These are phyloP conservation scores for Petunia secreta DNA, from an alignment of 257 asterid species.

Conservation along the genomic window DNA sequence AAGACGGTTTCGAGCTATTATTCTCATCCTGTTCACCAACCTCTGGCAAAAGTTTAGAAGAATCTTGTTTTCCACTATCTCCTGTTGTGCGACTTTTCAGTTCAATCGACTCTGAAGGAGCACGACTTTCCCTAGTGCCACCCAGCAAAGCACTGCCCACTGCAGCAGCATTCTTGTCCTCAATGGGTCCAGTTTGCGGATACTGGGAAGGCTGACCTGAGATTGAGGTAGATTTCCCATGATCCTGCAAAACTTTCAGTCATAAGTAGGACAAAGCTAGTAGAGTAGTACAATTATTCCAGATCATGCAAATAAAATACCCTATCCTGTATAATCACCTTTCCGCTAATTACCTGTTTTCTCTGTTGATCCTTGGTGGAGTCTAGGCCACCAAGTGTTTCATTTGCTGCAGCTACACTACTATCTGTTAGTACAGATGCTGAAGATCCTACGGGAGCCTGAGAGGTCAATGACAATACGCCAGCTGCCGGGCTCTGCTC, in stretches of 20 bases:
- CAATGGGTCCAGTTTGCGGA: slow-evolving; percentile 36
- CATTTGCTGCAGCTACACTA: slow-evolving; percentile 36
- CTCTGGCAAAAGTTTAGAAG: slow-evolving; percentile 33
- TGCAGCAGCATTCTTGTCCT: slow-evolving; percentile 32
- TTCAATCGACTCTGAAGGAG: slow-evolving; percentile 35
- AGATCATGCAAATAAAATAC: slow-evolving; percentile 43
- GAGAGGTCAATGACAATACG: slow-evolving; percentile 35
- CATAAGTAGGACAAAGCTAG: slow-evolving; percentile 23
- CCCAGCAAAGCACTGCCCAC: slow-evolving; percentile 38
- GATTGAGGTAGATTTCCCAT: slow-evolving; percentile 34
- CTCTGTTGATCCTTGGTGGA: slow-evolving; percentile 40
- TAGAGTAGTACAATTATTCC: slow-evolving; percentile 19
- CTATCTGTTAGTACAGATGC: slow-evolving; percentile 32
- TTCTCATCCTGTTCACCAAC: slow-evolving; percentile 28
- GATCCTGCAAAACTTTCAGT: slow-evolving; percentile 49
- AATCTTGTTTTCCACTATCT: slow-evolving; percentile 27
- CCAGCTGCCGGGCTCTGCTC: slow-evolving; percentile 34
- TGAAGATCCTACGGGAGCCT: slow-evolving; percentile 34
- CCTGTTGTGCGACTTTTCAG: slow-evolving; percentile 22
- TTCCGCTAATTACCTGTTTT: slow-evolving; percentile 34
- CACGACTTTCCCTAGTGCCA: slow-evolving; percentile 34
- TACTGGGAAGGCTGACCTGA: slow-evolving; percentile 48
- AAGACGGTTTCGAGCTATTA: slow-evolving; percentile 35
- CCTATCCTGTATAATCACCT: slow-evolving; percentile 42
- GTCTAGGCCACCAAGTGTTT: slow-evolving; percentile 37